Percentiles rank a stretch among this genome's conserved stretches.
Evolutionary conservation across 202 grass and related monocot genomes (phyloP).

Genomic region (Saccharum hybrid): DNA sequence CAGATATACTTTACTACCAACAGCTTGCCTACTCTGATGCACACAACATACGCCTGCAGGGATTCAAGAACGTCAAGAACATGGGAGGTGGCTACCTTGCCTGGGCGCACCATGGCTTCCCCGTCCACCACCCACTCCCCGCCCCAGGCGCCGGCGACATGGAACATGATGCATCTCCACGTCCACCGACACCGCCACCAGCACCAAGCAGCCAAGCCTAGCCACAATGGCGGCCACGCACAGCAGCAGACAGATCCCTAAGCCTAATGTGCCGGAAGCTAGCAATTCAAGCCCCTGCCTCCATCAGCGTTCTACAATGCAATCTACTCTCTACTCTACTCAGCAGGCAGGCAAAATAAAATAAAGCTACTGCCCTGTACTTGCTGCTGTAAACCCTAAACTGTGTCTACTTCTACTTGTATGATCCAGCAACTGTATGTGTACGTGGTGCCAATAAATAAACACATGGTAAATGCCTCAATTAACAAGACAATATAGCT

Average conservation of each 20-base stretch:
- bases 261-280: too few relatives aligned
- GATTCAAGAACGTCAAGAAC: constrained; percentile 69
- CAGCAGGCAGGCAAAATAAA: not conserved
- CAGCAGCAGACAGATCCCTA: too few relatives aligned
- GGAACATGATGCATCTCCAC: not conserved
- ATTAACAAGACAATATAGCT: not conserved
- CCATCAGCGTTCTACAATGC: not conserved
- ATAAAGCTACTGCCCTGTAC: not conserved
- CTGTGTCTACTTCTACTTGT: not conserved
- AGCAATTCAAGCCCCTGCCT: not conserved
- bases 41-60: constrained; percentile 24
- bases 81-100: constrained; percentile 74
- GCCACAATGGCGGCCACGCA: not conserved
- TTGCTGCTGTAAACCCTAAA: not conserved
- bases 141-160: not conserved
- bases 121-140: constrained; percentile 29
- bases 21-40: too few relatives aligned
- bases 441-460: not conserved
- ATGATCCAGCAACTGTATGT: not conserved
- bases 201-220: not conserved
- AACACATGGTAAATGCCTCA: not conserved
- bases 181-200: not conserved
- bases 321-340: not conserved
- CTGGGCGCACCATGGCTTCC: constrained; percentile 56
- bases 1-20: too few relatives aligned